A percentile compares a stretch with the other conserved stretches of the same genome.
phyloP scores from a whole-genome alignment of 371 early-diverging fungal species.

The Mucor indicus region DNA sequence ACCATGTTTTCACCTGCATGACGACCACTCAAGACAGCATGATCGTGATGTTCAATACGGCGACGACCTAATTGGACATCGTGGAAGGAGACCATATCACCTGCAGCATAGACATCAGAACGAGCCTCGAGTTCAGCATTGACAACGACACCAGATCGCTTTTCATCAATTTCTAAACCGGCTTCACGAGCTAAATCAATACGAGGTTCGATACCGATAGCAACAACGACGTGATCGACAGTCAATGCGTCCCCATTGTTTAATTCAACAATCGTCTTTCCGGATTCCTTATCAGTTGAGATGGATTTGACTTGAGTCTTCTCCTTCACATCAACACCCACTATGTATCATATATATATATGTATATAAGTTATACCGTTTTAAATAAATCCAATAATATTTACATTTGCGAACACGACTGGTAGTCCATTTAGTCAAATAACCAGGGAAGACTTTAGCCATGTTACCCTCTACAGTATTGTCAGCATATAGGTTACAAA shows the following conservation, averaged over 20 bases:
- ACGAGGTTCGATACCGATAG: conserved; percentile 73
- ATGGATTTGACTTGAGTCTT: conserved; percentile 46
- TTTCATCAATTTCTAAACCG: conserved; percentile 70
- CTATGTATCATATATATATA: conserved; percentile 10
- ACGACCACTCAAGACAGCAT: conserved; percentile 69
- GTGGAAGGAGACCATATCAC: conserved; percentile 74
- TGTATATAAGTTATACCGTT: not conserved
- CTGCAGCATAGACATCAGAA: conserved; percentile 71
- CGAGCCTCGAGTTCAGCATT: conserved; percentile 78
- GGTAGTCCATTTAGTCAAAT: conserved; percentile 72
- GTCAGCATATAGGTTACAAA: not conserved
- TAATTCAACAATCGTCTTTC: conserved; percentile 51
- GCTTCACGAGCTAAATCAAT: conserved; percentile 63
- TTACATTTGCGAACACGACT: conserved; percentile 51
- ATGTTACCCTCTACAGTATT: conserved; percentile 58
- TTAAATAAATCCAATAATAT: not conserved
- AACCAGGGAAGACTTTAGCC: conserved; percentile 70
- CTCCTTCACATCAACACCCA: conserved; percentile 61
- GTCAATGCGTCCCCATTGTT: conserved; percentile 40
- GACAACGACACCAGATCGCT: conserved; percentile 67
- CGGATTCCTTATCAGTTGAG: conserved; percentile 27
- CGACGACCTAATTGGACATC: conserved; percentile 75
- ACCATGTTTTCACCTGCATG: conserved; percentile 76
- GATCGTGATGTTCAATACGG: conserved; percentile 76
- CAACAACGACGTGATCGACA: conserved; percentile 71